Evolutionary conservation across 768 basidiomycete genomes (phyloP).

Genomic region (Termitomyces sp.): DNA sequence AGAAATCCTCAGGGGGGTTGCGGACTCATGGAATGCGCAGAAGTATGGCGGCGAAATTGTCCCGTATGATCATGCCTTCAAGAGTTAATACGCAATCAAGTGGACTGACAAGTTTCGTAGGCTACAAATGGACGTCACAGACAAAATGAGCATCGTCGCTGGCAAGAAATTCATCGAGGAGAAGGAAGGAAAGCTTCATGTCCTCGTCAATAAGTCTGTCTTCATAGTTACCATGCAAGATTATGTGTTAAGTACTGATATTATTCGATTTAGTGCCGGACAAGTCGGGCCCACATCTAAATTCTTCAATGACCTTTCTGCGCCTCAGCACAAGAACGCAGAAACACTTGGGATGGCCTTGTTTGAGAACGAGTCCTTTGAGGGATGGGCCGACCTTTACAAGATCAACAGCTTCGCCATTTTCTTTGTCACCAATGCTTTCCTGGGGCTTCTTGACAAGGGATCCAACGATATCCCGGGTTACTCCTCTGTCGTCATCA

Average conservation of each 20-base stretch:
- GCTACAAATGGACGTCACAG: conserved; percentile 66
- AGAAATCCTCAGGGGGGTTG: conserved; percentile 55
- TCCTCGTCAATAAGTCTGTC: conserved; percentile 70
- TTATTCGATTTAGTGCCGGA: conserved; percentile 51
- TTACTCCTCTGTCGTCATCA: conserved; percentile 65
- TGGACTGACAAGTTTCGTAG: conserved; percentile 19
- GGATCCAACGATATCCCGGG: conserved; percentile 55
- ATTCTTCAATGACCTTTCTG: conserved; percentile 51
- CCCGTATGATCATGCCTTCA: conserved; percentile 37
- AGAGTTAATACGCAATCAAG: neutral
- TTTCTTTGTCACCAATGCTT: conserved; percentile 73
- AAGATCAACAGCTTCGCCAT: conserved; percentile 69
- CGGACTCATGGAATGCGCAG: conserved; percentile 39
- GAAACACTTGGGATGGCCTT: conserved; percentile 64
- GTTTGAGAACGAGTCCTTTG: conserved; percentile 62
- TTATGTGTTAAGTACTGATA: neutral
- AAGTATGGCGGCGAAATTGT: conserved; percentile 46
- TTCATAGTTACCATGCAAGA: neutral
- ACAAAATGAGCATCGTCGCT: conserved; percentile 56
- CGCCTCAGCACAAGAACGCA: conserved; percentile 56
- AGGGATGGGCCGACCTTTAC: conserved; percentile 59
- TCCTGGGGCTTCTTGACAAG: conserved; percentile 69
- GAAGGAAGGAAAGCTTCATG: conserved; percentile 66
- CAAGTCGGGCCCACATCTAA: conserved; percentile 59
- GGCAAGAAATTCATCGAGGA: conserved; percentile 49